Evolutionary conservation across 2,329 filamentous ascomycete genomes (phyloP).

Genomic region (Claviceps paspali): DNA sequence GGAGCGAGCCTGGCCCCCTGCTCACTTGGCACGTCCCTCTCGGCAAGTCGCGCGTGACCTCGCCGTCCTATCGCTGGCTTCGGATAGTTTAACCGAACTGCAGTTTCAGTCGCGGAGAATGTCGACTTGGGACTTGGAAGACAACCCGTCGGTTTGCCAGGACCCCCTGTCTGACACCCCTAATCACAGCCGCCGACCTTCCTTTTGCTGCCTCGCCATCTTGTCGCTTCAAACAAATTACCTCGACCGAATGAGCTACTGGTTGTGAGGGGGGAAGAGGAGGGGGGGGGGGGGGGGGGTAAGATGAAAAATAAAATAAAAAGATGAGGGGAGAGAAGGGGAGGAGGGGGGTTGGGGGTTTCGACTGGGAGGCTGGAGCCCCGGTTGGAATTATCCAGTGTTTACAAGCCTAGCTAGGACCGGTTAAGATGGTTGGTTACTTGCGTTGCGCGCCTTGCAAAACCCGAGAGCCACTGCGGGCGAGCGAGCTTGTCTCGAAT

Average conservation of each 20-base stretch:
- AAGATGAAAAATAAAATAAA: too few species aligned
- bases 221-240: too few species aligned
- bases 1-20: not conserved
- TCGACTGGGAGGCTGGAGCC: too few species aligned
- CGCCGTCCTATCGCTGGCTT: slow-evolving; percentile 1
- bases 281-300: too few species aligned
- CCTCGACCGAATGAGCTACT: too few species aligned
- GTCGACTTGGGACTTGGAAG: not conserved
- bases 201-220: not conserved
- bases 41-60: not conserved
- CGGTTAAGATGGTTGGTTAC: not conserved
- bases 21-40: not conserved
- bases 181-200: not conserved
- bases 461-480: not conserved
- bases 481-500: not conserved
- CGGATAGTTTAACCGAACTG: slow-evolving; percentile 6
- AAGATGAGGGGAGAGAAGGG: too few species aligned
- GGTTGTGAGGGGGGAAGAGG: not conserved
- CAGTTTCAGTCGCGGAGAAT: slow-evolving; percentile 4
- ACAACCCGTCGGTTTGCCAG: too few species aligned
- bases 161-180: not conserved
- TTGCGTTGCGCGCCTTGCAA: not conserved
- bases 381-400: too few species aligned
- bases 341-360: too few species aligned
- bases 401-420: not conserved